Base-by-base conservation (phyloP, 1,139 yeast genomes). In the Fermentozyma sake region DNA sequence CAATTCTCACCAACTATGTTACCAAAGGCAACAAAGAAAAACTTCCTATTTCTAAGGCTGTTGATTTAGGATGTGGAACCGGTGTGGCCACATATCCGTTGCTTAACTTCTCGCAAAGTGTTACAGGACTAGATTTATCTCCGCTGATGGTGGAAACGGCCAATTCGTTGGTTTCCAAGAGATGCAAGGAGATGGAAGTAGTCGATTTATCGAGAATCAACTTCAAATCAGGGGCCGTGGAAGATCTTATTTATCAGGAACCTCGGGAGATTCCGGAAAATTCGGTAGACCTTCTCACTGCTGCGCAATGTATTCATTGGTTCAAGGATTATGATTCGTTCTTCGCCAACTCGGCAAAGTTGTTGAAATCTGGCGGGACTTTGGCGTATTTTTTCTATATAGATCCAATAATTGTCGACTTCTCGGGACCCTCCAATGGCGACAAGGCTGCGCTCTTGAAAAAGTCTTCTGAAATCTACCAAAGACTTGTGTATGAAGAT, bases 251-350 rank as follows among this genome's bases (percentile, higher is more conserved):
- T 16, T 27, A 31, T 27, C 24, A 31, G 4, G 33, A 32, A 14
- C 43, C 38, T 2, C 17, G 30, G 4, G 48, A 46, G 20, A 44
- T 44, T 4, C 40, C 36, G 4, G 33, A 39, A 4, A 48, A 35
- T 0, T 36, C 53, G 6, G 41, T 55, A 23, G 69, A 61, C 34
- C 50, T 66, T 32, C 57, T 67, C 19, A 61, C 68, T 6, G 70
- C 66, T 5, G 73, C 72, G 4, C 68, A 66, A 36, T 65, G 72
- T 34, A 50, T 66, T 23, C 73, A 67, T 36, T 67, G 73, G 73
- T 61, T 65, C 30, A 41, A 55, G 26, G 68, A 64, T 34, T 60
- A 52, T 38, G 52, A 49, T 10, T 24, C 38, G 5, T 61, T 65
- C 32, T 66, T 64, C 38, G 32, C 34, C 6, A 47, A 46, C 15